Base-by-base conservation (phyloP, 139 green algal species). In the Chlamydomonas schloesseri region DNA sequence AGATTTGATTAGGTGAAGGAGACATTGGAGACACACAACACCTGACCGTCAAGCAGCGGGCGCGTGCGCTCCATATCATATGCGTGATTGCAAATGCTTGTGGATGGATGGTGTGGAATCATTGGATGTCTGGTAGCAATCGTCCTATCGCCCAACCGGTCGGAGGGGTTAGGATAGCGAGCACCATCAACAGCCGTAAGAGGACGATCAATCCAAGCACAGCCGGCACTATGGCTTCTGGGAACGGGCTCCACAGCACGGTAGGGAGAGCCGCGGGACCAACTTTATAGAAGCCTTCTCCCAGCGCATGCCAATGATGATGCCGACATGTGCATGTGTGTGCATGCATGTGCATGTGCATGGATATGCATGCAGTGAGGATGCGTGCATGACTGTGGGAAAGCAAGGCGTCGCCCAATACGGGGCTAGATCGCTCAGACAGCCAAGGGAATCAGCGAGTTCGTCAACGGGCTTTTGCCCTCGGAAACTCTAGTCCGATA, bases 401-500 rank as follows among this genome's bases (percentile, higher is more conserved):
- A 13, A 50, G 42, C 42, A 50, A 50, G 42, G 8, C 42, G 42
- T 50, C 42, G 42, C 65, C 20, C 46, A 70, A 31, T 10, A 50
- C 53, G 46, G 9, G 53, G 23, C 31, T 72, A 37, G 21, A 87
- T 55, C 87, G 93, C 93, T 97, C 94, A 96, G 94, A 95, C 94
- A 97, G 94, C 94, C 94, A 97, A 97, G 94, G 93, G 94, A 96
- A 93, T 88, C 83, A 88, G 69, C n/a, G 72, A 84, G 83, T 86
- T 96, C 92, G 74, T 97, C 94, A 95, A 89, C 68, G 82, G 82
- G 72, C 77, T 5, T 0, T 36, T 81, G n/a, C 78, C 91, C 92
- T 97, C 94, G 77, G 93, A 97, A 95, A 97, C 94, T 97, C 94
- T 97, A 97, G 94, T 97, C 94, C 92, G 87, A 93, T 90, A 91